Percentiles rank a stretch among this genome's conserved stretches.
phyloP scores from a whole-genome alignment of 768 basidiomycete genomes.

The Suillus paluster region DNA sequence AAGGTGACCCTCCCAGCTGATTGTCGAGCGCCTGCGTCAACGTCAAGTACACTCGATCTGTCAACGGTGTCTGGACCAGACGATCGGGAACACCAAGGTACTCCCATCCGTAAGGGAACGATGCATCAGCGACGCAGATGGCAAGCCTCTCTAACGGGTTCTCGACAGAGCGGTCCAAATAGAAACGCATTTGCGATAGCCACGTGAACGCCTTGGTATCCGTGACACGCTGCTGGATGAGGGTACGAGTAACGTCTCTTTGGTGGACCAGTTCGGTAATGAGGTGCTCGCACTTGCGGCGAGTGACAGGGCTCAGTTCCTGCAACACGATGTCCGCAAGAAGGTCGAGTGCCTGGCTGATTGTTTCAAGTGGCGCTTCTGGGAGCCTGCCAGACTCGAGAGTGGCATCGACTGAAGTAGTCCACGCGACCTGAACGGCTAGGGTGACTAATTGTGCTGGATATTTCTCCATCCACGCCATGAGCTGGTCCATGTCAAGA shows the following conservation, averaged over 20 bases:
- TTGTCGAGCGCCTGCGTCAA: slow-evolving; percentile 94
- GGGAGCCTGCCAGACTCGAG: slow-evolving; percentile 61
- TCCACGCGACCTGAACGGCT: slow-evolving; percentile 97
- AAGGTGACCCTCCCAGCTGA: slow-evolving; percentile 96
- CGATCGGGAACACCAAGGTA: slow-evolving; percentile 97
- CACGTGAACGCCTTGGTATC: slow-evolving; percentile 84
- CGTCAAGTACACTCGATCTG: slow-evolving; percentile 95
- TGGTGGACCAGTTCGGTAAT: slow-evolving; percentile 99
- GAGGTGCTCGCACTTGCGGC: slow-evolving; percentile 97
- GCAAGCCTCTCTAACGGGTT: slow-evolving; percentile 81
- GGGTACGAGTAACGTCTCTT: slow-evolving; percentile 87
- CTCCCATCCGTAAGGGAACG: slow-evolving; percentile 98
- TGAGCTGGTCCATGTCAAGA: slow-evolving; percentile 69
- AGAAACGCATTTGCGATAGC: slow-evolving; percentile 99
- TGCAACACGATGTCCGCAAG: slow-evolving; percentile 96
- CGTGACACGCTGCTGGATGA: slow-evolving; percentile 65
- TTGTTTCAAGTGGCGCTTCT: slow-evolving; percentile 69
- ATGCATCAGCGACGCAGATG: slow-evolving; percentile 87
- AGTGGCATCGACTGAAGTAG: slow-evolving; percentile 74
- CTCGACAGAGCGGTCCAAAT: slow-evolving; percentile 72
- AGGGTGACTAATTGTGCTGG: slow-evolving; percentile 96
- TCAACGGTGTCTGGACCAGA: slow-evolving; percentile 96
- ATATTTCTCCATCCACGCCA: slow-evolving; percentile 91
- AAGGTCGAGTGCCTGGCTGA: slow-evolving; percentile 85
- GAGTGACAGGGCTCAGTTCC: slow-evolving; percentile 87